Percentiles rank a stretch among this genome's conserved stretches.
Evolutionary conservation across 768 basidiomycete genomes (phyloP).

Genomic region (Auriscalpium microsporum): DNA sequence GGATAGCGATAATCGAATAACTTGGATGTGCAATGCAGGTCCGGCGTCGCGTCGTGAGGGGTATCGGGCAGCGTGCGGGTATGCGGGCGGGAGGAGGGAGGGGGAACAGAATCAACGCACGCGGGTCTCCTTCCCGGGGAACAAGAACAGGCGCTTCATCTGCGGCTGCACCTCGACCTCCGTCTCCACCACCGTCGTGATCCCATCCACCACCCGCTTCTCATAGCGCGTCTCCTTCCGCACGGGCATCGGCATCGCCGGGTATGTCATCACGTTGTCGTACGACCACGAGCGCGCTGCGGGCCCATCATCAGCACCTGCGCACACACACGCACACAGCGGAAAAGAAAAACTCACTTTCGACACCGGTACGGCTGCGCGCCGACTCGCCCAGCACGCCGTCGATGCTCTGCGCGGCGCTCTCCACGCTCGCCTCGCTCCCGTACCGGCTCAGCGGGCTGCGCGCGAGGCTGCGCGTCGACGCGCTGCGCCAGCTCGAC

Average conservation of each 20-base stretch:
- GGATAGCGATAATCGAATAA: too few species aligned
- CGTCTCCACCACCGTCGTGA: conserved; percentile 43
- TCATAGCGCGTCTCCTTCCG: conserved; percentile 46
- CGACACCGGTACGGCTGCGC: conserved; percentile 35
- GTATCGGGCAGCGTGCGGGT: too few species aligned
- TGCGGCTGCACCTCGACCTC: conserved; percentile 47
- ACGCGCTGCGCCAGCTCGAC: conserved; percentile 16
- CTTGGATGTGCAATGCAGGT: too few species aligned
- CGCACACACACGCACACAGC: neutral
- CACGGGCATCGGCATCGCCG: conserved; percentile 36
- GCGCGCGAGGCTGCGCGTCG: conserved; percentile 19
- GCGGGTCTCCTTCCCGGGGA: conserved; percentile 37
- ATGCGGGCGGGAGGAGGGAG: neutral
- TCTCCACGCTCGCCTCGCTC: conserved; percentile 30
- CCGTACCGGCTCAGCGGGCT: conserved; percentile 34
- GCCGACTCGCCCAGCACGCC: conserved; percentile 20
- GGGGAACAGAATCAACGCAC: conserved; percentile 2
- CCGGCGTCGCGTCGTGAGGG: too few species aligned
- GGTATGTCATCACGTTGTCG: conserved; percentile 63
- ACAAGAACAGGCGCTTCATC: conserved; percentile 62
- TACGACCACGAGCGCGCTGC: conserved; percentile 70
- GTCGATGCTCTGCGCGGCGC: conserved; percentile 18
- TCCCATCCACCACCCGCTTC: conserved; percentile 39
- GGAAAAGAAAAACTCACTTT: conserved; percentile 45
- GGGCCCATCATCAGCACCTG: conserved; percentile 7